A percentile compares a stretch with the other conserved stretches of the same genome.
phyloP scores from a whole-genome alignment of 305 asterid species.

The Fraxinus sp. region DNA sequence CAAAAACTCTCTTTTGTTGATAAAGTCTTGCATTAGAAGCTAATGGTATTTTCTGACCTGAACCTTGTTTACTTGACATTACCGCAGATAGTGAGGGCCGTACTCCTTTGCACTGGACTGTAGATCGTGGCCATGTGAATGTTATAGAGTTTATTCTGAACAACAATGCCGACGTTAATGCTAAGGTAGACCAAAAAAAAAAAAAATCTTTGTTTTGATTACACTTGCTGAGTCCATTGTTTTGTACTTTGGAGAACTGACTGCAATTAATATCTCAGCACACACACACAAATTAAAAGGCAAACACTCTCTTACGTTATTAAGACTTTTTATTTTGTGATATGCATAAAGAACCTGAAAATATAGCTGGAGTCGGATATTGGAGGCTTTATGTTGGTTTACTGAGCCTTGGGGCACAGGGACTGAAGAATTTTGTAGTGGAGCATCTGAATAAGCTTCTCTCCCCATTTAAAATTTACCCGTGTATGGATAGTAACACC shows the following conservation, averaged over 20 bases:
- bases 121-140: conserved; percentile 87
- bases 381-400: neutral
- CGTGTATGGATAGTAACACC: neutral
- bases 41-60: neutral
- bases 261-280: neutral
- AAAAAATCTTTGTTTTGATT: conserved; percentile 3
- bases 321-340: too few species aligned
- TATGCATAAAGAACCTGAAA: neutral
- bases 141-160: conserved; percentile 56
- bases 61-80: conserved; percentile 24
- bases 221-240: neutral
- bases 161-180: conserved; percentile 76
- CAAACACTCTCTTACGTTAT: too few species aligned
- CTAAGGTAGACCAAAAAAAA: conserved; percentile 49
- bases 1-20: neutral
- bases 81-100: conserved; percentile 94
- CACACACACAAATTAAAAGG: neutral
- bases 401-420: neutral
- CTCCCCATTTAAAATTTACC: neutral
- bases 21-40: conserved; percentile 1
- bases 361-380: neutral
- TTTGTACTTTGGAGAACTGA: neutral
- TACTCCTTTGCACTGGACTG: conserved; percentile 98
- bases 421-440: neutral
- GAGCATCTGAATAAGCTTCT: neutral